Conservation (phyloP, 1,139 yeast species). For the Protomyces lactucae-debilis region DNA sequence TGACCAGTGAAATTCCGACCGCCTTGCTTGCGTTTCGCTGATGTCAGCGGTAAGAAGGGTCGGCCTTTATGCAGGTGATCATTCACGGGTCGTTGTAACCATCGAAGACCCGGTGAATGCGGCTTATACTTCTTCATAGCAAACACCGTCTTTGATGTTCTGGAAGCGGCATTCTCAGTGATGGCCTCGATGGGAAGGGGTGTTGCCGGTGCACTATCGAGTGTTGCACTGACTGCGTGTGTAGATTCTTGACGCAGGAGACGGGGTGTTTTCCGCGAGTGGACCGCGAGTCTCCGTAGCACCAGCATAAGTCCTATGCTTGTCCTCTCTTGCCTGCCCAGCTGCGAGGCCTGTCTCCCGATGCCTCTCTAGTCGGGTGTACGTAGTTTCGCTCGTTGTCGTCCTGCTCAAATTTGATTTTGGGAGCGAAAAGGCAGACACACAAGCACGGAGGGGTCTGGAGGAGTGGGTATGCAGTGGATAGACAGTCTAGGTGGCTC, state of each 20-base stretch:
- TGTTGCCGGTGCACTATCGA: not conserved
- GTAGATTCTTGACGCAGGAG: not conserved
- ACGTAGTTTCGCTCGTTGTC: too few species aligned
- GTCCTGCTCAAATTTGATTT: too few species aligned
- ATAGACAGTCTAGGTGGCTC: too few species aligned
- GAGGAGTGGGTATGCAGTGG: too few species aligned
- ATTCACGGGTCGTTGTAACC: slow-evolving; percentile 84
- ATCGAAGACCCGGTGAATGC: slow-evolving; percentile 45
- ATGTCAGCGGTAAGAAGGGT: slow-evolving; percentile 72
- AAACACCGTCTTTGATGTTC: slow-evolving; percentile 12
- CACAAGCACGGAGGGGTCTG: too few species aligned
- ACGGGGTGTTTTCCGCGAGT: too few species aligned
- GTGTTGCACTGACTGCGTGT: not conserved
- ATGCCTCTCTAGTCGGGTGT: too few species aligned
- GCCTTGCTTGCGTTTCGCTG: slow-evolving; percentile 64
- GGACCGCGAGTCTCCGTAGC: too few species aligned
- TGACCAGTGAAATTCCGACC: slow-evolving; percentile 90
- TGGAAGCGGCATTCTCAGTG: not conserved
- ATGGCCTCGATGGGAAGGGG: not conserved
- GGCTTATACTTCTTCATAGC: slow-evolving; percentile 32
- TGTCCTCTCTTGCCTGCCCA: too few species aligned
- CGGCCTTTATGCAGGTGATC: slow-evolving; percentile 81
- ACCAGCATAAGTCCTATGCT: too few species aligned
- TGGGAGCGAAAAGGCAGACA: too few species aligned
- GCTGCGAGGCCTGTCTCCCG: too few species aligned